Evolutionary conservation across 345 rosid genomes (phyloP), one percentile per base, ranked within the genome.

Genomic region (Sisymbrium altissimum): DNA sequence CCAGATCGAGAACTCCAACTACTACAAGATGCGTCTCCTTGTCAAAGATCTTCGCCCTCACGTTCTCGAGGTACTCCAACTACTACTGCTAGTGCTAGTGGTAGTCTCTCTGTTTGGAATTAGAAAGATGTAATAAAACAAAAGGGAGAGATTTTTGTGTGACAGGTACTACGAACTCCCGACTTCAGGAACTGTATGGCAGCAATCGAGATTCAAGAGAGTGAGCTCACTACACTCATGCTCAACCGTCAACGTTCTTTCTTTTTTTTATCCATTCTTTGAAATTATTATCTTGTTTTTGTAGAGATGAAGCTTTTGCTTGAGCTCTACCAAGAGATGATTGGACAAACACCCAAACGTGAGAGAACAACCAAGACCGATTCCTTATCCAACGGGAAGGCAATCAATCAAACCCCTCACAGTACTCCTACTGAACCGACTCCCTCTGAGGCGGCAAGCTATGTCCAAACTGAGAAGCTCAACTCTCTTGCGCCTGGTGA

Each of bases 281-380:
- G 29, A 27, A n/a, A n/a, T 44, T 27, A n/a, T 40, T 25, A 23
- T 66, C 23, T 10, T 30, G 49, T 56, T 57, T 71, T 79, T 86
- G 80, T 86, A 90, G 98, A 83, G 82, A 72, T 86, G 80, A 90
- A 84, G 85, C 80, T 78, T 48, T 61, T 92, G 56, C 62, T 87
- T 84, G 86, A 86, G 46, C 79, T 85, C 27, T 84, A 80, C 83
- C 72, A 78, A 63, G 84, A 85, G 81, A 79, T 87, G 84, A 70
- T 76, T 38, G 84, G 82, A 55, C 88, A 80, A 70, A 54, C 80
- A 43, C 72, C 74, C 59, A 41, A 81, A 79, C 13, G 9, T 74
- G 84, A 71, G 68, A 80, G 30, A 57, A 56, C 55, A 46, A 35
- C 78, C 0, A 82, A 79, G 73, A 73, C 39, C 62, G 86, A 77